Base-by-base conservation (phyloP, 2,329 filamentous ascomycete species). In the Cercospora sp. region DNA sequence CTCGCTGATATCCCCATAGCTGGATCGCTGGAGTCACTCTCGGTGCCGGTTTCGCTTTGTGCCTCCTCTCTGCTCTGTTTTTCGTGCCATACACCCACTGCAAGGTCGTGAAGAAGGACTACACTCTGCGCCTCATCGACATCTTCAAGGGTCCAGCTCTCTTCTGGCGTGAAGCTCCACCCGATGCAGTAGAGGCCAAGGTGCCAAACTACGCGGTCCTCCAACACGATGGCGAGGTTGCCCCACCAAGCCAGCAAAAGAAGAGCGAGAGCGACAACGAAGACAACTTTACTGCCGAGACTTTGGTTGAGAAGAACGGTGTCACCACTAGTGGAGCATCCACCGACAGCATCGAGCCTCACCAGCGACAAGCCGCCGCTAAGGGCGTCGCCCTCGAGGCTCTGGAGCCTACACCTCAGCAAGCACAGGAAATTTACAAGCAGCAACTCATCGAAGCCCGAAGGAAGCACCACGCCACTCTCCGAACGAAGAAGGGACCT, bases 61-160 rank as follows among this genome's bases (percentile, higher is more conserved):
- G 79, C n/a, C 70, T 84, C 4, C 72, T 89, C 13, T 77, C 86
- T 68, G 76, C 75, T 60, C 67, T 85, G 67, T 87, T 87, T 77
- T 83, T 89, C 68, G 80, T 88, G 12, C 87, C 87, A 5, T 89
- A 84, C 80, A 75, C 89, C 65, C 84, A 88, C 77, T 83, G 85
- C 66, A 81, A 85, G 59, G 81, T 91, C 72, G 79, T 90, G 77
- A 79, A 84, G 78, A 83, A 89, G 71, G 87, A 91, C 79, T 86
- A 87, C 85, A 79, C 86, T 73, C 79, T 91, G 68, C 83, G 83
- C 70, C 78, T 81, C 77, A 89, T 81, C 75, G 82, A 89, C 68
- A 79, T 89, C 65, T 72, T 83, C 67, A 76, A 83, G 16, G 87
- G 87, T 0, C 77, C 77, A 23, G 66, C 78, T 7, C 72, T 81